Evolutionary conservation across 179 eudicot genomes (phyloP).

Genomic region (Beta macrorhiza): DNA sequence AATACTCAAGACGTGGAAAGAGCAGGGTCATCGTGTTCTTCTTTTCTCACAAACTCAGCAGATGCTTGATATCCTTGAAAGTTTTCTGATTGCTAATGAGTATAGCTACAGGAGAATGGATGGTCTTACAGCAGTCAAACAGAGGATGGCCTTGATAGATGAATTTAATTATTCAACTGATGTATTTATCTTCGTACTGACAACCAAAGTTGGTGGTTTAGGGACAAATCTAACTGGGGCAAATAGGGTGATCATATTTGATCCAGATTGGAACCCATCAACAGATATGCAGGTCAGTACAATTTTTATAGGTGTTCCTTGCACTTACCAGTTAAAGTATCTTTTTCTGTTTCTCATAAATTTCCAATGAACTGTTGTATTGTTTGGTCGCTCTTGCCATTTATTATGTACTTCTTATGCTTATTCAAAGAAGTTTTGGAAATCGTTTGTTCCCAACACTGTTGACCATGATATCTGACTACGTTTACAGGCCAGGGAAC

Average conservation of each 20-base stretch:
- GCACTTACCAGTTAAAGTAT: not conserved
- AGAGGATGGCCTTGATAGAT: conserved; percentile 89
- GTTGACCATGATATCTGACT: conserved; percentile 6
- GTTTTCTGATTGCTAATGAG: conserved; percentile 52
- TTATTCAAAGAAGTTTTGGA: not conserved
- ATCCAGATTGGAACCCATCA: conserved; percentile 99
- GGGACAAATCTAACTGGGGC: conserved; percentile 98
- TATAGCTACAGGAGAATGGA: conserved; percentile 94
- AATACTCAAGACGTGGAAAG: conserved; percentile 91
- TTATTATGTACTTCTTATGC: not conserved
- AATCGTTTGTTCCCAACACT: not conserved
- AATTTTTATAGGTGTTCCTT: too few species aligned
- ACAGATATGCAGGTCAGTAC: conserved; percentile 89
- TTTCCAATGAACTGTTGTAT: not conserved
- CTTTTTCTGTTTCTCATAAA: not conserved
- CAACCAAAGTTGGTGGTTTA: conserved; percentile 95
- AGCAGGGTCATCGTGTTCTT: conserved; percentile 94
- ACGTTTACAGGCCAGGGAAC: conserved; percentile 86
- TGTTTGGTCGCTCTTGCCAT: not conserved
- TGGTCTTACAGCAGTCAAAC: conserved; percentile 83
- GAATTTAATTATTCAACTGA: conserved; percentile 81
- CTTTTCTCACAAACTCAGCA: conserved; percentile 96
- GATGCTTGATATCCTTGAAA: conserved; percentile 97
- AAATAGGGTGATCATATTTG: conserved; percentile 91
- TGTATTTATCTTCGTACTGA: conserved; percentile 77